Evolutionary conservation across 371 early-diverging fungal genomes (phyloP), one percentile per base, ranked within the genome.

Genomic region (Gilbertella persicaria): DNA sequence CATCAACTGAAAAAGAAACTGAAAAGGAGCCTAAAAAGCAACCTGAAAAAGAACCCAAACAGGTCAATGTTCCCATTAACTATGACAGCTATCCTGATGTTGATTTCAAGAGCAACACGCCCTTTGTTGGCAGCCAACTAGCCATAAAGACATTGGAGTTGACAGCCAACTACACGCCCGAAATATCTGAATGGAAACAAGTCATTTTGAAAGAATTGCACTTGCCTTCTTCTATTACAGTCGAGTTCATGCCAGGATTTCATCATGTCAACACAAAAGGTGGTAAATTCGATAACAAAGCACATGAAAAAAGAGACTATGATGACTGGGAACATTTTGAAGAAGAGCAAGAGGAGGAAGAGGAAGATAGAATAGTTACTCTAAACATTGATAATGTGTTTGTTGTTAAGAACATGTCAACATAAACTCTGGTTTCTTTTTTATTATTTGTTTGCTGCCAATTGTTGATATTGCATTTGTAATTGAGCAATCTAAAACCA

Each of bases 401-500:
- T 37, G 50, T 24, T 20, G 40, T 60, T 19, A 54, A 43, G 33
- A 55, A 36, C 17, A 51, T 58, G 48, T 33, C 37, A 9, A 46
- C 33, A 26, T 16, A 28, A 28, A 28, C 5, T 28, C 9, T 5
- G 28, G 28, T 12, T 20, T 6, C 7, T 33, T 13, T 35, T 44
- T 46, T 20, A 48, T 44, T 60, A 49, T 45, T 59, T 56, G 13
- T 56, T 59, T 24, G 48, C 50, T 46, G 42, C 48, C 9, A 65
- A 52, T 50, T 65, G 60, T 47, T 65, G 65, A 43, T 65, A 65
- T 56, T 65, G 53, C 65, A 65, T 56, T 53, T 65, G 66, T 41
- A 65, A 46, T 53, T 57, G 42, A n/a, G 45, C 66, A 60, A 65
- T 65, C 66, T 65, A 48, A n/a, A n/a, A n/a, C n/a, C n/a, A n/a